Conservation (phyloP, 352 stramenopile genomes). For the Phytophthora citricola region DNA sequence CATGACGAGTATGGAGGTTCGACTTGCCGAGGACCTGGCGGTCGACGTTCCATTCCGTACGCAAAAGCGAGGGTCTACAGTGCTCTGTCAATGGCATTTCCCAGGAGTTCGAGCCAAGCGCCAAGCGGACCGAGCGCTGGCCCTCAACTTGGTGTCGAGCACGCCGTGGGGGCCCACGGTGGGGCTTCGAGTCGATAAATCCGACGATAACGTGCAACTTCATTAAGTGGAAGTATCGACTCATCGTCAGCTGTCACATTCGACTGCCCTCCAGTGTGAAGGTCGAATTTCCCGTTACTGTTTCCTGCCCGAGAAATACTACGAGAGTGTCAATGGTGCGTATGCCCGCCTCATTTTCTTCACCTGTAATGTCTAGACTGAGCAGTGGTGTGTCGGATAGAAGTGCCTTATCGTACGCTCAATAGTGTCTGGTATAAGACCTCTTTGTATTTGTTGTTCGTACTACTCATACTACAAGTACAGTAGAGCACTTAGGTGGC, state of each 20-base stretch:
- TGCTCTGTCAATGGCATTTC: slow-evolving; percentile 16
- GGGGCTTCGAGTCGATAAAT: slow-evolving; percentile 22
- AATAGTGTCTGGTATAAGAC: not conserved
- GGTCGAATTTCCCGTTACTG: slow-evolving; percentile 17
- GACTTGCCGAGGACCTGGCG: slow-evolving; percentile 23
- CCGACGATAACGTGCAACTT: slow-evolving; percentile 23
- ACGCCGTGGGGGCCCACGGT: not conserved
- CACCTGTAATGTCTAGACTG: slow-evolving; percentile 4
- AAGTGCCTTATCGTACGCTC: not conserved
- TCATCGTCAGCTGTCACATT: slow-evolving; percentile 16
- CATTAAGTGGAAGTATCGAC: slow-evolving; percentile 23
- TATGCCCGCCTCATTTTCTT: slow-evolving; percentile 12
- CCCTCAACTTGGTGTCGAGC: slow-evolving; percentile 15
- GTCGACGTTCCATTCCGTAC: slow-evolving; percentile 28
- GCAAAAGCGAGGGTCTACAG: slow-evolving; percentile 15
- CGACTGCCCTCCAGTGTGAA: slow-evolving; percentile 6
- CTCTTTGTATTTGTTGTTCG: too few relatives aligned
- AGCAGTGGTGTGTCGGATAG: not conserved
- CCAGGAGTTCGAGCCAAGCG: slow-evolving; percentile 10
- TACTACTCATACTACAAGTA: too few relatives aligned
- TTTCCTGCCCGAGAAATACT: slow-evolving; percentile 2
- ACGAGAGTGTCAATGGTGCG: slow-evolving; percentile 8
- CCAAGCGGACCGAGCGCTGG: slow-evolving; percentile 15
- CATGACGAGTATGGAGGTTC: slow-evolving; percentile 15
- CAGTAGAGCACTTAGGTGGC: too few relatives aligned